phyloP scores from a whole-genome alignment of 1,284 basidiomycete genomes.

The Apiotrichum sp. region DNA sequence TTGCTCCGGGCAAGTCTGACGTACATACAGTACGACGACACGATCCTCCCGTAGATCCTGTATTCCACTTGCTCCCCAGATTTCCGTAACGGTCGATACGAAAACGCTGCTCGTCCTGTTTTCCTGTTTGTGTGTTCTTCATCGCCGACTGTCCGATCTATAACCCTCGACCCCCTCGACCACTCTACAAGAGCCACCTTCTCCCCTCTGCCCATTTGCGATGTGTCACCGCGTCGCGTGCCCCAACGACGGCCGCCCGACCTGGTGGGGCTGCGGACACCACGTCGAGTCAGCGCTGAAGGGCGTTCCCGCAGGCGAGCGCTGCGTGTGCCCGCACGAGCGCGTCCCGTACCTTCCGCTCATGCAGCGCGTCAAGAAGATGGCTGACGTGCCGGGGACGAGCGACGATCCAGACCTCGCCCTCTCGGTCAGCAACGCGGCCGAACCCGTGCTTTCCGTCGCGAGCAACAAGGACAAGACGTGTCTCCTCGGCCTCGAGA shows the following conservation, averaged over 20 bases:
- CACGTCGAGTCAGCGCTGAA: conserved; percentile 24
- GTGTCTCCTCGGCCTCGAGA: neutral
- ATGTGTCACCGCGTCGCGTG: conserved; percentile 1
- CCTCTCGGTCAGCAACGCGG: neutral
- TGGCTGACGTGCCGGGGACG: neutral
- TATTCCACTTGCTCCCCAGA: too few species aligned
- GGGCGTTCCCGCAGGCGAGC: conserved; percentile 28
- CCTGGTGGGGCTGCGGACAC: conserved; percentile 1
- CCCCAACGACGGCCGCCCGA: conserved; percentile 1
- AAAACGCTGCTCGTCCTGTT: too few species aligned
- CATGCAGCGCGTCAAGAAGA: conserved; percentile 32
- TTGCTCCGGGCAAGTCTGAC: too few species aligned
- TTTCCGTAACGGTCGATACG: too few species aligned
- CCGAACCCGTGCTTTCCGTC: neutral
- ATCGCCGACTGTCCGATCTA: too few species aligned
- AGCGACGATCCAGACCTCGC: neutral
- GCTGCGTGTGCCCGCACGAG: conserved; percentile 41
- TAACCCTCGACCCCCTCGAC: too few species aligned
- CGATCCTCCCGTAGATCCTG: too few species aligned
- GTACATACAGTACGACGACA: too few species aligned
- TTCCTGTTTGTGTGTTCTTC: too few species aligned
- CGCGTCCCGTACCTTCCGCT: conserved; percentile 31
- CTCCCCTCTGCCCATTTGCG: too few species aligned
- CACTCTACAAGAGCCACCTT: too few species aligned
- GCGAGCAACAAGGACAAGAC: neutral